A percentile compares a stretch with the other conserved stretches of the same genome.
Evolutionary conservation across 148 eudicot genomes (phyloP).

Genomic region (Arbutus unedo): DNA sequence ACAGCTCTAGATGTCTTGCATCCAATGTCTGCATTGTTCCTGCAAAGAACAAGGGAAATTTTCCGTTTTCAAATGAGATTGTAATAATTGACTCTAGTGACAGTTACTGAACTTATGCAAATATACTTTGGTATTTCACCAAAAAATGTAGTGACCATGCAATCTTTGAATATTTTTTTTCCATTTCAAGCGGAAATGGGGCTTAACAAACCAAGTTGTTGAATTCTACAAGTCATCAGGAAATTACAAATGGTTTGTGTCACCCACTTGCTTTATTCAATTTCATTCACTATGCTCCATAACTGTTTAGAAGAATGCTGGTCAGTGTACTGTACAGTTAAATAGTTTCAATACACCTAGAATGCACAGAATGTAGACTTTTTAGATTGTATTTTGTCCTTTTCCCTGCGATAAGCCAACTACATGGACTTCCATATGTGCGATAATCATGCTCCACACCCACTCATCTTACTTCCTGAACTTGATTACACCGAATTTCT

Average conservation of each 20-base stretch:
- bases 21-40: constrained; percentile 96
- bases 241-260: background rate
- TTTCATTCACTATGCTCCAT: background rate
- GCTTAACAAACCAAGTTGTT: background rate
- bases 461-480: background rate
- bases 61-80: background rate
- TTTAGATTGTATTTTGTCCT: background rate
- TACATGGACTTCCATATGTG: background rate
- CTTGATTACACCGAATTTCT: background rate
- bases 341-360: background rate
- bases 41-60: constrained; percentile 24
- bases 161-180: background rate
- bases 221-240: background rate
- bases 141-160: background rate
- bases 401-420: background rate
- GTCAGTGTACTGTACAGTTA: background rate
- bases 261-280: background rate
- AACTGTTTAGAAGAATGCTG: background rate
- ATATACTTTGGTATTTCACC: background rate
- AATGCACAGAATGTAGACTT: background rate
- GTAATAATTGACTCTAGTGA: background rate
- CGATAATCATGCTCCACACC: background rate
- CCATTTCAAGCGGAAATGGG: background rate
- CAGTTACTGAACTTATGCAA: background rate
- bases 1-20: constrained; percentile 86